Conservation (phyloP, 2,329 filamentous ascomycete species). For the Fusarium irregulare region DNA sequence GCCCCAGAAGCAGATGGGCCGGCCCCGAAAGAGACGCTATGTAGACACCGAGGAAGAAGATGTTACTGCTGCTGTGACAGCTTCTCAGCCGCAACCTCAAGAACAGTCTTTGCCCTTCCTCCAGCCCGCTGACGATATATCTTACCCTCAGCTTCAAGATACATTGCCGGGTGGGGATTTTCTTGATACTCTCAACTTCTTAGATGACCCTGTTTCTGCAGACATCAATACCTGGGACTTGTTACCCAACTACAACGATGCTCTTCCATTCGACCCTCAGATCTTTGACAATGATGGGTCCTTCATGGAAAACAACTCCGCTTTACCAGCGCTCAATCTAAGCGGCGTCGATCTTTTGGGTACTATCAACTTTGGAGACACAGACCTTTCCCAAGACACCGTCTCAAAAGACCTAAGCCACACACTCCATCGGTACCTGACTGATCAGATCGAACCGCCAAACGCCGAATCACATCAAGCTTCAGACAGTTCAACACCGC, state of each 20-base stretch:
- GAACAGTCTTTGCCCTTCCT: slow-evolving; percentile 6
- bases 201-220: slow-evolving; percentile 45
- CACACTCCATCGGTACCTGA: slow-evolving; percentile 45
- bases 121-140: slow-evolving; percentile 4
- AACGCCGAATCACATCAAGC: slow-evolving; percentile 14
- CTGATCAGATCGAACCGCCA: slow-evolving; percentile 34
- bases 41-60: slow-evolving; percentile 51
- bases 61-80: not conserved
- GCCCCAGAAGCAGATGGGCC: slow-evolving; percentile 73
- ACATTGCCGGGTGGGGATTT: slow-evolving; percentile 23
- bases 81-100: slow-evolving; percentile 6
- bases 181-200: slow-evolving; percentile 52
- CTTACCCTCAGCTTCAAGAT: slow-evolving; percentile 16
- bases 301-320: slow-evolving; percentile 2
- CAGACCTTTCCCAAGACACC: slow-evolving; percentile 40
- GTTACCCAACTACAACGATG: slow-evolving; percentile 45
- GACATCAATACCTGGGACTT: slow-evolving; percentile 55
- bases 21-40: slow-evolving; percentile 68
- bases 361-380: slow-evolving; percentile 50
- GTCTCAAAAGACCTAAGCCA: slow-evolving; percentile 48
- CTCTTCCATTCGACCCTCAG: slow-evolving; percentile 31
- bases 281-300: slow-evolving; percentile 24
- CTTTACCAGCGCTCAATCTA: slow-evolving; percentile 32
- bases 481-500: slow-evolving; percentile 38
- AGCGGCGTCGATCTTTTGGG: slow-evolving; percentile 48